These are phyloP conservation scores for Arthrobotrys sphaeroides DNA, from an alignment of 2,329 filamentous ascomycete species.

Conservation along the genomic window DNA sequence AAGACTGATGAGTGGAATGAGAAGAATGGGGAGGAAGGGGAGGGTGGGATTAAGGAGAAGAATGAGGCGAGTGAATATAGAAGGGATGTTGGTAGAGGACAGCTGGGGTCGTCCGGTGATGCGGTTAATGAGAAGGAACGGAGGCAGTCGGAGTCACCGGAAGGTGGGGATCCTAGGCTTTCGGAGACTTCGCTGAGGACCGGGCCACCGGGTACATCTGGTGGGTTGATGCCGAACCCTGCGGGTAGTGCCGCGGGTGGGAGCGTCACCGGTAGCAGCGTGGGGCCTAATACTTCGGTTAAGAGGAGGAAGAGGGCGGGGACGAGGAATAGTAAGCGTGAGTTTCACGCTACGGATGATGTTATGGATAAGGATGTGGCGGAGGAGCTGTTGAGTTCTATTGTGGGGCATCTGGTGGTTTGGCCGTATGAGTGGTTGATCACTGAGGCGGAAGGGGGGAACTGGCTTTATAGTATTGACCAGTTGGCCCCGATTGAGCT, in stretches of 20 bases:
- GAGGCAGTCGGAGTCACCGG: constrained; percentile 10
- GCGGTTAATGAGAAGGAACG: constrained; percentile 30
- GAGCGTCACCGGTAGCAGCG: constrained; percentile 48
- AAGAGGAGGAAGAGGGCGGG: constrained; percentile 74
- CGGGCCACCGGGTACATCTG: neutral
- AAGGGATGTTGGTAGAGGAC: neutral
- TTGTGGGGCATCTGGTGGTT: constrained; percentile 87
- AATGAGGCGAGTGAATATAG: constrained; percentile 21
- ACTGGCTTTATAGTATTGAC: constrained; percentile 97
- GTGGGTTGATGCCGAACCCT: constrained; percentile 14
- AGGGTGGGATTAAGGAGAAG: constrained; percentile 21
- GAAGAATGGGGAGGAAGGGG: constrained; percentile 11
- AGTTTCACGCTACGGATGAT: constrained; percentile 75
- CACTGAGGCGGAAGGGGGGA: constrained; percentile 88
- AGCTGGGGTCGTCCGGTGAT: neutral
- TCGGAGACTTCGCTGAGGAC: constrained; percentile 30
- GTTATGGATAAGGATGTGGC: constrained; percentile 78
- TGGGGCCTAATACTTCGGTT: constrained; percentile 30
- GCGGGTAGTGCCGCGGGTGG: constrained; percentile 28
- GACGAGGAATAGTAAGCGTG: constrained; percentile 74
- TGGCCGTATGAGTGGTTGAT: constrained; percentile 97
- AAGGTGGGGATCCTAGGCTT: constrained; percentile 15
- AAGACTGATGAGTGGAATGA: constrained; percentile 57
- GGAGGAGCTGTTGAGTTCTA: constrained; percentile 79
- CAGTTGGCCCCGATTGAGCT: constrained; percentile 96